phyloP scores from a whole-genome alignment of 805 yeast species.

The Pichia phayaonensis region DNA sequence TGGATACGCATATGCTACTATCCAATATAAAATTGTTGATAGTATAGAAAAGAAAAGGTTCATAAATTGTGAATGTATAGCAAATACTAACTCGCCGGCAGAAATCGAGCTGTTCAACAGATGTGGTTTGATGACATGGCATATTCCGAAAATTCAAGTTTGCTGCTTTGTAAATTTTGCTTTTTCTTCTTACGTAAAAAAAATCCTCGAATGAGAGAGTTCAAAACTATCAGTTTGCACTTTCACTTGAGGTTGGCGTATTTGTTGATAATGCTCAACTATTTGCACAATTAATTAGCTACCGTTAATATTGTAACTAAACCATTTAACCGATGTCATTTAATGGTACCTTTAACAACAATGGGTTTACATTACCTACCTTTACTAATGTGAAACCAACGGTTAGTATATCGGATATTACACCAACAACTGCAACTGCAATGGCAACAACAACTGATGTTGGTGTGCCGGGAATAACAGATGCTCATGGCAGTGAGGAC shows the following conservation, averaged over 20 bases:
- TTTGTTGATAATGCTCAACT: neutral
- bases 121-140: neutral
- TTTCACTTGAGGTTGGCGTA: neutral
- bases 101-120: neutral
- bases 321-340: conserved; percentile 3
- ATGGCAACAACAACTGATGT: neutral
- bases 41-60: neutral
- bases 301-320: neutral
- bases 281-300: neutral
- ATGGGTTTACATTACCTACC: conserved; percentile 14
- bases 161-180: too few species aligned
- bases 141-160: too few species aligned
- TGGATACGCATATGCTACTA: neutral
- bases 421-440: neutral
- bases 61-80: neutral
- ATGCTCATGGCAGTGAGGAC: neutral
- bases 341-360: conserved; percentile 4
- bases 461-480: neutral
- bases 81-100: too few species aligned
- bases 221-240: neutral
- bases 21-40: neutral
- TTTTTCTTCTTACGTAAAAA: neutral
- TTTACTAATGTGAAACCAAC: conserved; percentile 12
- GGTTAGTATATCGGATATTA: conserved; percentile 10
- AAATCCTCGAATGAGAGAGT: neutral